These are phyloP conservation scores for Cladosporium sp. DNA, from an alignment of 2,329 filamentous ascomycete genomes.

Conservation along the genomic window DNA sequence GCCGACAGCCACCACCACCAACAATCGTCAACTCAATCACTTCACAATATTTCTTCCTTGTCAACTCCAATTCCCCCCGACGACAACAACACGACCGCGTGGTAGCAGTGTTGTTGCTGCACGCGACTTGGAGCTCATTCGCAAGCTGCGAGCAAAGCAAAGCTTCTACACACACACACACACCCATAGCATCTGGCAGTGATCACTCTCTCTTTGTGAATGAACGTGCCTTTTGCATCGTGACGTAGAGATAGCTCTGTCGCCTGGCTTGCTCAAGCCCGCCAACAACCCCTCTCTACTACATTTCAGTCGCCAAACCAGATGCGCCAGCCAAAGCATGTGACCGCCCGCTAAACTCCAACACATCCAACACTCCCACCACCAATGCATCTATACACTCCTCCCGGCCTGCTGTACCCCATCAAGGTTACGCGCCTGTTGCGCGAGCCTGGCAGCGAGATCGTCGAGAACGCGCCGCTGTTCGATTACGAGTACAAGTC, in stretches of 20 bases:
- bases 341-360: conserved; percentile 10
- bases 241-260: conserved; percentile 14
- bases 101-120: background rate
- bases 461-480: conserved; percentile 74
- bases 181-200: conserved; percentile 16
- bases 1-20: background rate
- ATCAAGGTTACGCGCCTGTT: conserved; percentile 87
- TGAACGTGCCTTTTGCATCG: conserved; percentile 16
- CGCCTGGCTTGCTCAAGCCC: background rate
- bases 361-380: conserved; percentile 9
- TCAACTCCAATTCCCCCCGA: background rate
- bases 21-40: background rate
- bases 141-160: conserved; percentile 6
- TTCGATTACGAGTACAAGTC: conserved; percentile 87
- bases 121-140: background rate
- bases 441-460: conserved; percentile 70
- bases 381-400: conserved; percentile 52
- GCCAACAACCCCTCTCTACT: background rate
- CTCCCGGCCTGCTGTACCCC: conserved; percentile 73
- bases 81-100: background rate
- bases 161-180: conserved; percentile 11
- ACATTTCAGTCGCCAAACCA: conserved; percentile 1
- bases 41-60: background rate
- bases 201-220: conserved; percentile 14
- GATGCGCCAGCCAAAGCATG: conserved; percentile 17